Evolutionary conservation across 2,329 filamentous ascomycete genomes (phyloP).

Genomic region (Thelonectria olida): DNA sequence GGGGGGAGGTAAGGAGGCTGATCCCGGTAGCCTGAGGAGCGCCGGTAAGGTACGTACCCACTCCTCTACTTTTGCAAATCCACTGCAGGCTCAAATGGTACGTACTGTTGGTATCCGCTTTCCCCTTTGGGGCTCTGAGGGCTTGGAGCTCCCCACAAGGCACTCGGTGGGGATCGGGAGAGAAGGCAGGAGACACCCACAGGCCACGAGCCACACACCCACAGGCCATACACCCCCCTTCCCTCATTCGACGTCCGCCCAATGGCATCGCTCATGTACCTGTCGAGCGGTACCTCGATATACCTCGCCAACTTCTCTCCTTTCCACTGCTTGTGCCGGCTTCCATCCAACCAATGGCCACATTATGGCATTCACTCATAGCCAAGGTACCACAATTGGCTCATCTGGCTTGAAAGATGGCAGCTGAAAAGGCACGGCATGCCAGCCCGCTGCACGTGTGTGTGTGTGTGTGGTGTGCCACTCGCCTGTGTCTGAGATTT

Average conservation of each 20-base stretch:
- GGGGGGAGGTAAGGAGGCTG: too few species aligned
- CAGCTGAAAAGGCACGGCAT: not conserved
- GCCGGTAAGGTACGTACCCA: conserved; percentile 4
- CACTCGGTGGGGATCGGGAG: conserved; percentile 8
- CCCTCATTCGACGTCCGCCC: conserved; percentile 5
- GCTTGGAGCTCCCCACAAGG: not conserved
- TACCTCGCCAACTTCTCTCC: not conserved
- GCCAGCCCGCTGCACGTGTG: not conserved
- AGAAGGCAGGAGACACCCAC: conserved; percentile 12
- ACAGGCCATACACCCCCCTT: conserved; percentile 2
- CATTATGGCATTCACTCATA: not conserved
- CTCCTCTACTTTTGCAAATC: not conserved
- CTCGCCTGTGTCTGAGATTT: not conserved
- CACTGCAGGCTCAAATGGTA: not conserved
- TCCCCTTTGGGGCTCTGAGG: conserved; percentile 12
- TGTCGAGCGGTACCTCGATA: conserved; percentile 14
- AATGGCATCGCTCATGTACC: conserved; percentile 15
- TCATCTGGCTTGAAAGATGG: conserved; percentile 7
- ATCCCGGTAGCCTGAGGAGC: conserved; percentile 5
- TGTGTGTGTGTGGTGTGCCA: too few species aligned
- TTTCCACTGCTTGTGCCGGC: not conserved
- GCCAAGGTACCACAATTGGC: conserved; percentile 14
- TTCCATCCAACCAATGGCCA: conserved; percentile 8
- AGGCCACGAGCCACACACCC: not conserved
- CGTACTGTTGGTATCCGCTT: not conserved